Base-by-base conservation (phyloP, 352 stramenopile species). In the Phytophthora agathidicida region DNA sequence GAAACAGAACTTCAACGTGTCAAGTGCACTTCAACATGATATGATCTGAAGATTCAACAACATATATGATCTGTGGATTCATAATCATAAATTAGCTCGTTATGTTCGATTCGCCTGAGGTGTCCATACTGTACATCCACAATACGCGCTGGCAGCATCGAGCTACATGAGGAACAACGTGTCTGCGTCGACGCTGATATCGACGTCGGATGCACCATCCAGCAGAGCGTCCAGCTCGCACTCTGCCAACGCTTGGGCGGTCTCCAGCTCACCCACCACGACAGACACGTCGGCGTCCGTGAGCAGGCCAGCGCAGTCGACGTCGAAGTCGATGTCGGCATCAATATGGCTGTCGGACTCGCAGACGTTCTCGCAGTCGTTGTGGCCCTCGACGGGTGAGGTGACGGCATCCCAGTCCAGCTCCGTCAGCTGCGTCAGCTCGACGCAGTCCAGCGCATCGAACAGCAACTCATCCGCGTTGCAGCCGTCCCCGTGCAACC, bases 401-500 rank as follows among this genome's bases (percentile, higher is more conserved):
- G 14, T 24, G n/a, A 17, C 27, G 2, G 32, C 39, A 20, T 65
- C 41, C 60, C 53, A 69, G 33, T 65, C 53, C 20, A 69, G 60
- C 30, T 49, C 45, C 17, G 20, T 1, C 60, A 64, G 37, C 26
- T 41, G 26, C 22, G 24, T 7, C 53, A 67, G 19, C 11, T 69
- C 60, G 36, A 69, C 20, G 16, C 7, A 31, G 47, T 65, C 39
- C 1, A 69, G 33, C 4, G 33, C 27, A 2, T 53, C 45, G 4
- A 69, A 31, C 20, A 56, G 33, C 39, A 38, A 11, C 3, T 55
- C 60, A 22, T 69, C 33, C 8, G 36, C 14, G 31, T 7, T 32
- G 39, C 16, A n/a, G 26, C 22, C 19, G 30, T 16, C 42, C 16
- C 23, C 14, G 36, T 35, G 19, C 8, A 28, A 3, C 44, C 36